Evolutionary conservation across 768 basidiomycete genomes (phyloP).

Genomic region (Pulveroboletus frians): DNA sequence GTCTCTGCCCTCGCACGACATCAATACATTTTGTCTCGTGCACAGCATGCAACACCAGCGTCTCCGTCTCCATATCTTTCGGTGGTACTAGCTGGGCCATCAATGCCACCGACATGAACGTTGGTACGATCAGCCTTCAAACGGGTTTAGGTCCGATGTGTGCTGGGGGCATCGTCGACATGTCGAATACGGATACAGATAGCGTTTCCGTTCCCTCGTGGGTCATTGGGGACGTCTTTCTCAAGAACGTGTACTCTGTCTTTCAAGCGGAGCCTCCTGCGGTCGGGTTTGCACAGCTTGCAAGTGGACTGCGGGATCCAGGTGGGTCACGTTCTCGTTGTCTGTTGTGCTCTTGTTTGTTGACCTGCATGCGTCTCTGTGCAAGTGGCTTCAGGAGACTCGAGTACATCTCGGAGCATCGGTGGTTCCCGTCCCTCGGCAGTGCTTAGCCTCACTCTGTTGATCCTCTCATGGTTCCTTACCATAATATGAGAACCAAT

Average conservation of each 20-base stretch:
- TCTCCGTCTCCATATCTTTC: slow-evolving; percentile 62
- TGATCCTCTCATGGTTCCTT: not conserved
- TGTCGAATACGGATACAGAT: slow-evolving; percentile 14
- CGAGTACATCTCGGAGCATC: not conserved
- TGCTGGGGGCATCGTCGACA: slow-evolving; percentile 65
- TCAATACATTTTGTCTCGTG: not conserved
- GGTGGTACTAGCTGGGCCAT: slow-evolving; percentile 77
- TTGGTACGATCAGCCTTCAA: slow-evolving; percentile 44
- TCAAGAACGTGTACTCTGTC: slow-evolving; percentile 32
- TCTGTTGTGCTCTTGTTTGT: not conserved
- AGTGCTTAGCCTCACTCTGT: not conserved
- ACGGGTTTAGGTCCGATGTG: slow-evolving; percentile 31
- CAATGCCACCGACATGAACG: slow-evolving; percentile 67
- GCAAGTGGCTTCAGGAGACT: not conserved
- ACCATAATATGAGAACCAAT: not conserved
- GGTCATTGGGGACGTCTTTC: slow-evolving; percentile 69
- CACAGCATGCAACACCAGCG: slow-evolving; percentile 56
- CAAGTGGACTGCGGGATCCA: not conserved
- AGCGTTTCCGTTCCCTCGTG: slow-evolving; percentile 38
- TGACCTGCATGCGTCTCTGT: not conserved
- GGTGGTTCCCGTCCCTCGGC: too few species aligned
- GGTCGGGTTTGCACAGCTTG: slow-evolving; percentile 19
- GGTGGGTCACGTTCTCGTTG: not conserved
- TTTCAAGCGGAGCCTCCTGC: slow-evolving; percentile 15
- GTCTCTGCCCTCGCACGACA: not conserved